These are phyloP conservation scores for Dioszegia crocea DNA, from an alignment of 768 basidiomycete species.

Conservation along the genomic window DNA sequence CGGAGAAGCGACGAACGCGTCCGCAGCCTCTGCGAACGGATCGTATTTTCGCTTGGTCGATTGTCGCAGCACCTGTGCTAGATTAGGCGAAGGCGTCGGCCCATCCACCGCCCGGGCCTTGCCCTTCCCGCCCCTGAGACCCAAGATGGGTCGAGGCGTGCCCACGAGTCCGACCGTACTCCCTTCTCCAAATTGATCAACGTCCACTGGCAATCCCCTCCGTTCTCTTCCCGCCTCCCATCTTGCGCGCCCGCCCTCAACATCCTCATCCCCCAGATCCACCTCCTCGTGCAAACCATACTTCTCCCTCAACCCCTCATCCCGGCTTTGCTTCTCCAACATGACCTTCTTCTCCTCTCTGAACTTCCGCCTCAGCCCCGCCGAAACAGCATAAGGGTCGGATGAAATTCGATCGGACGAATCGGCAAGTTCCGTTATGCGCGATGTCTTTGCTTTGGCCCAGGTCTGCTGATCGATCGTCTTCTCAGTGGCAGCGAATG, in stretches of 20 bases:
- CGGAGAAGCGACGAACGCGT: constrained; percentile 2
- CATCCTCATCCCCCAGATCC: constrained; percentile 54
- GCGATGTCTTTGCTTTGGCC: constrained; percentile 70
- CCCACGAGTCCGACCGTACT: constrained; percentile 6
- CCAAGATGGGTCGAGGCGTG: not conserved
- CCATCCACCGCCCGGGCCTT: constrained; percentile 15
- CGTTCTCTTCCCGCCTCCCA: constrained; percentile 58
- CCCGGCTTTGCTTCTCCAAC: constrained; percentile 62
- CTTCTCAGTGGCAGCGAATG: constrained; percentile 84
- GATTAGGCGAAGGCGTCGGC: constrained; percentile 2
- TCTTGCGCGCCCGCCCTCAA: constrained; percentile 59
- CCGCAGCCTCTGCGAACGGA: constrained; percentile 29
- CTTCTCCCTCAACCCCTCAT: constrained; percentile 66
- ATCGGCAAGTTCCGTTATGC: constrained; percentile 72
- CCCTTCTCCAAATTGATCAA: not conserved
- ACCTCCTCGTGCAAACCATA: constrained; percentile 74
- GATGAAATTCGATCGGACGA: constrained; percentile 72
- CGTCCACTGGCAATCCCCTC: constrained; percentile 48
- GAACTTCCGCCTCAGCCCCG: constrained; percentile 71
- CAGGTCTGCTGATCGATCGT: constrained; percentile 70
- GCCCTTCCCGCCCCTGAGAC: constrained; percentile 6
- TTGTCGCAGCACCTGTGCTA: constrained; percentile 26
- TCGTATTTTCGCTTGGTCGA: constrained; percentile 43
- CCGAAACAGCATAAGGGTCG: constrained; percentile 81
- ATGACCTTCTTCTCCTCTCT: constrained; percentile 81